phyloP scores from a whole-genome alignment of 2,329 filamentous ascomycete species.

The Didymella segeticola region DNA sequence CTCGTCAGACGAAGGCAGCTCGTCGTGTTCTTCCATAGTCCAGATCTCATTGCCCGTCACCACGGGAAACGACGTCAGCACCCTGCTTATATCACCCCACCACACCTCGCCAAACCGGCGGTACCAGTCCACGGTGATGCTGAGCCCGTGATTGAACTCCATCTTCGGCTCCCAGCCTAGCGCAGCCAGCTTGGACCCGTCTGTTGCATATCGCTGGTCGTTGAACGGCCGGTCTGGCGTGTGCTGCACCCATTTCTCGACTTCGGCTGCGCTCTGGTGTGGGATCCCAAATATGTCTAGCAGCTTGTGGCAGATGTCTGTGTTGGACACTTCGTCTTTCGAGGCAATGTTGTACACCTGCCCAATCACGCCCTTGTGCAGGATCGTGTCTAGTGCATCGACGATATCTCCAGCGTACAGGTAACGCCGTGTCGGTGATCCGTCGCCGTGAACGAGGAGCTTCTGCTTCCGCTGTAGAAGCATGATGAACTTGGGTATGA shows the following conservation, averaged over 20 bases:
- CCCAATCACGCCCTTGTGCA: slow-evolving; percentile 76
- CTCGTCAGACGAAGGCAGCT: slow-evolving; percentile 42
- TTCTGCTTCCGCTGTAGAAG: slow-evolving; percentile 71
- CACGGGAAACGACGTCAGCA: slow-evolving; percentile 50
- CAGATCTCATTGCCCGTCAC: slow-evolving; percentile 50
- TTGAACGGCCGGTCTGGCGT: slow-evolving; percentile 75
- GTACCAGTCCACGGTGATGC: slow-evolving; percentile 50
- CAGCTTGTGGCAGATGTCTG: slow-evolving; percentile 70
- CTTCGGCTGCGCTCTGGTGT: slow-evolving; percentile 50
- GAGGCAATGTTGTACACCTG: slow-evolving; percentile 86
- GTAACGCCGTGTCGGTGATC: slow-evolving; percentile 75
- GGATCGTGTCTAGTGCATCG: slow-evolving; percentile 82
- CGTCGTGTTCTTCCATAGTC: slow-evolving; percentile 50
- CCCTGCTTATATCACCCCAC: slow-evolving; percentile 51
- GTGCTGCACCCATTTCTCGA: slow-evolving; percentile 73
- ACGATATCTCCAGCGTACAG: slow-evolving; percentile 80
- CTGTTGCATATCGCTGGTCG: slow-evolving; percentile 49
- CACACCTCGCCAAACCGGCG: slow-evolving; percentile 47
- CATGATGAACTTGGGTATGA: slow-evolving; percentile 82
- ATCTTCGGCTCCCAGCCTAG: slow-evolving; percentile 49
- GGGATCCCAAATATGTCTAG: slow-evolving; percentile 67
- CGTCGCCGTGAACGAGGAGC: slow-evolving; percentile 78
- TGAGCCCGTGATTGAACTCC: slow-evolving; percentile 46
- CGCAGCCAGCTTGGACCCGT: slow-evolving; percentile 46
- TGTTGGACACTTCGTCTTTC: slow-evolving; percentile 77